Evolutionary conservation across 306 rosid genomes (phyloP), one percentile per base, ranked within the genome.

Genomic region (Abrus precatorius): DNA sequence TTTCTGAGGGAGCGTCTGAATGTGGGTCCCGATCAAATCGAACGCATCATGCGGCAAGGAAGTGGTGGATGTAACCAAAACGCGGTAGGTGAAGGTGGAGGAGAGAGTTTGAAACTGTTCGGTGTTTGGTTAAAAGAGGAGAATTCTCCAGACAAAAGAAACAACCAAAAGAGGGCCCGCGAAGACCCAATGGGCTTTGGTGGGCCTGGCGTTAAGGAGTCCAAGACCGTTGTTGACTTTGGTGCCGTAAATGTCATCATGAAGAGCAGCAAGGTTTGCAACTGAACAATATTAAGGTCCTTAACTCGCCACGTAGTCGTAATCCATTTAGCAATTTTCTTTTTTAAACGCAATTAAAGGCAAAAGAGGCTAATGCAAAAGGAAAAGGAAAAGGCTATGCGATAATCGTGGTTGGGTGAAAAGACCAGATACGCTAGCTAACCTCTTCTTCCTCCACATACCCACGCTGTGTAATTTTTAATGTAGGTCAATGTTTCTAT

Each of bases 91-190:
- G 82, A 57, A 40, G 88, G 61, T 27, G 77, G 80, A 7, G 50
- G 75, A 40, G 86, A 76, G 12, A 84, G 87, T 80, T 60, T 96
- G 92, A 93, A 92, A 83, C 88, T 96, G 83, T 96, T 96, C 74
- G 99, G 99, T 43, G 99, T 96, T 72, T 93, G 93, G 99, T 81
- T 96, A 74, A 89, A 87, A 71, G 89, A 79, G 2, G 83, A 81
- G 3, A 72, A 56, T 8, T 54, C 20, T 2, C 40, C 80, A 4
- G 82, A 75, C 44, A 78, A 78, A 20, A 72, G 77, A 61, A 67
- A 43, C 29, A 49, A n/a, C 36, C 3, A 81, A 40, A 84, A 72
- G 55, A 88, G 91, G 75, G 84, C 2, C 8, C 87, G 90, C 2
- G 87, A 89, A 0, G 91, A 92, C 71, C 90, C 88, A 77, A 33